phyloP scores from a whole-genome alignment of 2,329 filamentous ascomycete genomes.

The Capronia americana region DNA sequence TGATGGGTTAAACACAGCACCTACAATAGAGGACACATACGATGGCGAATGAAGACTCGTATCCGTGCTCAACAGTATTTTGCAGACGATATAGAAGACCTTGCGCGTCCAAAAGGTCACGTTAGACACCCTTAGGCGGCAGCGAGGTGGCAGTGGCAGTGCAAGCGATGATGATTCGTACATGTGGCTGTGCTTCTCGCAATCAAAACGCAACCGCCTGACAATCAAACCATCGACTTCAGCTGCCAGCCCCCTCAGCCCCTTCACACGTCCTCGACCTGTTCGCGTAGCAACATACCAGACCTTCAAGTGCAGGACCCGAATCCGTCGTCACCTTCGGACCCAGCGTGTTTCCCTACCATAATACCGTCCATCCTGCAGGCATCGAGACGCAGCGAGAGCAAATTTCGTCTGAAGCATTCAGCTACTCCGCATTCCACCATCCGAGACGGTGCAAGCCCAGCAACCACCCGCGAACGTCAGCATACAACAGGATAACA shows the following conservation, averaged over 20 bases:
- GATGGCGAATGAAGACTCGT: neutral
- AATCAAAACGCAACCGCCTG: slow-evolving; percentile 22
- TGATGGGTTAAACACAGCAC: neutral
- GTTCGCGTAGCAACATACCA: neutral
- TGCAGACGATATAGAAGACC: neutral
- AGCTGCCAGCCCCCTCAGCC: neutral
- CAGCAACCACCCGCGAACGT: neutral
- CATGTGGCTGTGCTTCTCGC: slow-evolving; percentile 18
- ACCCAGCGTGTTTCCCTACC: neutral
- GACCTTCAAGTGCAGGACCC: neutral
- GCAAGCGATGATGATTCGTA: slow-evolving; percentile 1
- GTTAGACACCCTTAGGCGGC: neutral
- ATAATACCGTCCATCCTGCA: neutral
- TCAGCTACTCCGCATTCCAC: slow-evolving; percentile 13
- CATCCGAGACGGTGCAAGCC: neutral
- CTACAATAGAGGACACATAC: neutral
- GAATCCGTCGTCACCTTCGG: neutral
- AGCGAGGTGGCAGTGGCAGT: slow-evolving; percentile 16
- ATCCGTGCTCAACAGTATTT: neutral
- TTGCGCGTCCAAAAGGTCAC: neutral
- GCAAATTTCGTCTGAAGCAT: slow-evolving; percentile 2
- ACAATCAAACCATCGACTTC: slow-evolving; percentile 13
- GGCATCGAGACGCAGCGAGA: neutral
- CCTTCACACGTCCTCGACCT: slow-evolving; percentile 3
- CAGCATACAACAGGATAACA: neutral